These are phyloP conservation scores for Singerocomus inundabilis DNA, from an alignment of 1,284 basidiomycete species.

Conservation along the genomic window DNA sequence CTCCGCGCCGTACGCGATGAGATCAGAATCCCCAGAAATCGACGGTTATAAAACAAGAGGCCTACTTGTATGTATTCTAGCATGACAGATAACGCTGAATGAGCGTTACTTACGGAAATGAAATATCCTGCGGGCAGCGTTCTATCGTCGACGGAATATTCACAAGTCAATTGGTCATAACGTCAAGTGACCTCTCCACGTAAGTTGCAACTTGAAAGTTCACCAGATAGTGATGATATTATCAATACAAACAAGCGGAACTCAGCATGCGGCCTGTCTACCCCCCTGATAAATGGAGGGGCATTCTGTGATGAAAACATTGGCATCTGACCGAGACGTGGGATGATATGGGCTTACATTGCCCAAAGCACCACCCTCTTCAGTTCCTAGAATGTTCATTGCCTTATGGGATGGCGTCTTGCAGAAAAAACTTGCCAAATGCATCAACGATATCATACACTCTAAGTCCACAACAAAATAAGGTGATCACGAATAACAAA, in stretches of 20 bases:
- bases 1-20: background rate
- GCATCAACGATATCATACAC: background rate
- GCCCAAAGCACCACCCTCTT: background rate
- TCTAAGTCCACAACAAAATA: background rate
- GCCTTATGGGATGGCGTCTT: background rate
- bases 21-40: background rate
- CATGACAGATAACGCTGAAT: background rate
- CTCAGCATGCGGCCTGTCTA: background rate
- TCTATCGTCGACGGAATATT: background rate
- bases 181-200: background rate
- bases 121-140: background rate
- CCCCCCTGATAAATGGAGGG: background rate
- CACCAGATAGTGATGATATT: background rate
- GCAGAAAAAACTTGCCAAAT: background rate
- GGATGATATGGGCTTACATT: background rate
- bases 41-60: background rate
- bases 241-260: background rate
- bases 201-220: background rate
- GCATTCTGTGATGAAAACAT: background rate
- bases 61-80: background rate
- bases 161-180: background rate
- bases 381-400: background rate
- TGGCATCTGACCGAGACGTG: background rate
- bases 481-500: background rate
- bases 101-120: background rate